Conservation (phyloP, 1,284 basidiomycete species). For the Phlebopus sp. region DNA sequence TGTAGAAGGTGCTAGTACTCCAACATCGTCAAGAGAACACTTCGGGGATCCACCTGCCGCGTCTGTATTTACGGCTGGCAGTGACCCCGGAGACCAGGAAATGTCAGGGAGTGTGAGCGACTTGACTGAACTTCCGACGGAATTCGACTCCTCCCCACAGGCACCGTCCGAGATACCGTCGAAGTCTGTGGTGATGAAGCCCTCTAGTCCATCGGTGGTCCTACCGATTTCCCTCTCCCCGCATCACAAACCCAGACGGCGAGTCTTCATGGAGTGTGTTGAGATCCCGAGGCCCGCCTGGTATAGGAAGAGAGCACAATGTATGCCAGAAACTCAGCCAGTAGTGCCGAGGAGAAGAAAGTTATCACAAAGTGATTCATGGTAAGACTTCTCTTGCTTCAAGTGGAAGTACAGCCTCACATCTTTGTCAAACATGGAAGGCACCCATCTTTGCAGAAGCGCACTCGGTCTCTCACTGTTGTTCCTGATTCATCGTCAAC, state of each 20-base stretch:
- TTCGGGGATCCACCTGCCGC: neutral
- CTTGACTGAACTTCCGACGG: constrained; percentile 28
- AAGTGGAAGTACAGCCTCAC: constrained; percentile 28
- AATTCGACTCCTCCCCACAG: constrained; percentile 15
- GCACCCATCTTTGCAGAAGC: constrained; percentile 7
- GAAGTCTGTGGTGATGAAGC: neutral
- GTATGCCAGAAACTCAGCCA: too few relatives aligned
- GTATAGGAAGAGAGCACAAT: constrained; percentile 8
- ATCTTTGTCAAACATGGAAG: constrained; percentile 22
- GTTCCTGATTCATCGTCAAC: constrained; percentile 1
- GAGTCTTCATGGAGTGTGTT: constrained; percentile 25
- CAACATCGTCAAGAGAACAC: too few relatives aligned
- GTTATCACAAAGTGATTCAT: constrained; percentile 24
- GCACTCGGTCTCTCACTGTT: neutral
- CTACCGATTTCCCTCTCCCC: neutral
- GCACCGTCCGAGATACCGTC: neutral
- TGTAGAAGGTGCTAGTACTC: too few relatives aligned
- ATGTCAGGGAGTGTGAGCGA: constrained; percentile 20
- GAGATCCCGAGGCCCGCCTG: constrained; percentile 17
- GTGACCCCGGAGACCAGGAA: neutral
- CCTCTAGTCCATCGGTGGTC: neutral
- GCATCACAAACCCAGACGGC: constrained; percentile 8
- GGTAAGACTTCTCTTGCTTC: constrained; percentile 32
- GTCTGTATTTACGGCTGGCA: neutral
- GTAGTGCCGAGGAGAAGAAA: constrained; percentile 22